Conservation (phyloP, 306 rosid genomes). For the Oxytropis ochrocephala region DNA sequence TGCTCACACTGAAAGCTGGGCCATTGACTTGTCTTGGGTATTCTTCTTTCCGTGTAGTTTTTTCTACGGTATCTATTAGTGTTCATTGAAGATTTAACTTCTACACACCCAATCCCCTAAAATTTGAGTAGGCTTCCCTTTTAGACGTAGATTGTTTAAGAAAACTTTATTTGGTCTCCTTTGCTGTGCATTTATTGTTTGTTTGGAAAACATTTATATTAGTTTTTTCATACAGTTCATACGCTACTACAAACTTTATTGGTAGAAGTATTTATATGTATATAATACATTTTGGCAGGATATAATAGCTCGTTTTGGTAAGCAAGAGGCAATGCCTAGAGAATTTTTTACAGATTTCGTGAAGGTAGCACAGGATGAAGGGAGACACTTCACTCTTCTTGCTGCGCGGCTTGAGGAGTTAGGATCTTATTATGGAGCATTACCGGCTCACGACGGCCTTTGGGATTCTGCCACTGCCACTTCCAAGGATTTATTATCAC, state of each 20-base stretch:
- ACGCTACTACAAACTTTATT: neutral
- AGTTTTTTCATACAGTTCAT: conserved; percentile 2
- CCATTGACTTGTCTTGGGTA: conserved; percentile 91
- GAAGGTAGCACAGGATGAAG: conserved; percentile 88
- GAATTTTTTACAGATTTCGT: conserved; percentile 81
- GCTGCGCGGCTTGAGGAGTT: conserved; percentile 66
- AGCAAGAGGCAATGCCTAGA: conserved; percentile 78
- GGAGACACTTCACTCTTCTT: conserved; percentile 72
- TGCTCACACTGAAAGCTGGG: conserved; percentile 90
- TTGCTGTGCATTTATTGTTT: neutral
- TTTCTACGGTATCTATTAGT: neutral
- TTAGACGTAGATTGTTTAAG: neutral
- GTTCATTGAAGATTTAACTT: neutral
- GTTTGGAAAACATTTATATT: neutral
- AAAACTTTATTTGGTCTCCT: neutral
- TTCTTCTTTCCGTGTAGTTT: neutral
- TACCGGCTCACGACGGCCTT: conserved; percentile 78
- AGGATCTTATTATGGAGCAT: conserved; percentile 74
- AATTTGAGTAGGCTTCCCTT: neutral
- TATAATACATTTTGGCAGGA: conserved; percentile 42
- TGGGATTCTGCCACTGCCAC: conserved; percentile 88
- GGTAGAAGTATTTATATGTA: neutral
- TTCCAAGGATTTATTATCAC: conserved; percentile 62
- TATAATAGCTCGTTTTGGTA: conserved; percentile 80
- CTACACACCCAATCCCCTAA: neutral